Conservation (phyloP, 345 rosid genomes). For the Hypericum androsaemum region DNA sequence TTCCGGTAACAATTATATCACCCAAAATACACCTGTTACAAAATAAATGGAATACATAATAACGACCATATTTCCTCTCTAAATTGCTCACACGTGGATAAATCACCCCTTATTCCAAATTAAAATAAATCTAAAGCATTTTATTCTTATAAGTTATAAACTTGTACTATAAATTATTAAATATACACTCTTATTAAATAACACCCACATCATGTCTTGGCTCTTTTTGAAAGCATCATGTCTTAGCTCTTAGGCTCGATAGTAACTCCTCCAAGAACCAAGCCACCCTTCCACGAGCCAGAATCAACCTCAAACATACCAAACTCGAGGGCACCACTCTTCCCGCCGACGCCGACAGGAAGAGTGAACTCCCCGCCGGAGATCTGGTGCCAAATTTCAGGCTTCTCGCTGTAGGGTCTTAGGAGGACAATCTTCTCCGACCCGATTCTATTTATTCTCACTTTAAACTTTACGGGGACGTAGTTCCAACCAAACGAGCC, state of each 20-base stretch:
- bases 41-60: too few relatives aligned
- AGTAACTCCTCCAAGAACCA: constrained; percentile 26
- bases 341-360: neutral
- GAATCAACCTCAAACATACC: constrained; percentile 23
- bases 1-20: too few relatives aligned
- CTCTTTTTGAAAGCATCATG: neutral
- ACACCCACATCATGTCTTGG: too few relatives aligned
- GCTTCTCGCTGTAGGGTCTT: constrained; percentile 13
- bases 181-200: too few relatives aligned
- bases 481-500: constrained; percentile 34
- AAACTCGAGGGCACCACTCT: constrained; percentile 14
- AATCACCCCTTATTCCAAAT: too few relatives aligned
- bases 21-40: too few relatives aligned
- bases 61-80: too few relatives aligned
- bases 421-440: constrained; percentile 9
- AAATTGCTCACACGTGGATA: too few relatives aligned
- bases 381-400: constrained; percentile 20
- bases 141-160: too few relatives aligned
- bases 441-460: constrained; percentile 12
- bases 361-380: constrained; percentile 16
- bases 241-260: constrained; percentile 13
- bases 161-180: too few relatives aligned
- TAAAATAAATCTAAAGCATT: too few relatives aligned
- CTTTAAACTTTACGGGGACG: constrained; percentile 23
- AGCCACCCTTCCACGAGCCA: constrained; percentile 29